Conservation (phyloP, 768 basidiomycete species). For the Infundibulicybe gibba region DNA sequence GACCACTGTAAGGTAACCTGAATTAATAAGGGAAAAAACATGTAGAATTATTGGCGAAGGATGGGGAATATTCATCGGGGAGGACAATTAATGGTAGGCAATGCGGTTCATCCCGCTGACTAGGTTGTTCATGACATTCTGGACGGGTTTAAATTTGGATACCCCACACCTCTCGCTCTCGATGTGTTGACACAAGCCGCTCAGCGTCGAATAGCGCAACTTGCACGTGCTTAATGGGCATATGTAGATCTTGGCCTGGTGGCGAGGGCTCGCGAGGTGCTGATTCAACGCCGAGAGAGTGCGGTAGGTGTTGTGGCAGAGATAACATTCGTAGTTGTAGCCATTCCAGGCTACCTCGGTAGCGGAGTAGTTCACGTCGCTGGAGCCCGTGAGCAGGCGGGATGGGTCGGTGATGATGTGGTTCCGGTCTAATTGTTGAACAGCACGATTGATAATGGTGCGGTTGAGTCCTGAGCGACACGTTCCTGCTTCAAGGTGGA, state of each 20-base stretch:
- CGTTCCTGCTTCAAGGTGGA: constrained; percentile 60
- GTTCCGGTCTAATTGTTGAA: constrained; percentile 38
- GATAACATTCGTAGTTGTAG: constrained; percentile 53
- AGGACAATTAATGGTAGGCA: constrained; percentile 2
- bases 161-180: constrained; percentile 63
- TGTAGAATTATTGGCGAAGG: too few relatives aligned
- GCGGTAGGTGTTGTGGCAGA: constrained; percentile 46
- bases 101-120: constrained; percentile 19
- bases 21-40: too few relatives aligned
- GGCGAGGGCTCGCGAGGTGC: constrained; percentile 62
- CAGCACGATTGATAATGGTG: constrained; percentile 34
- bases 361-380: constrained; percentile 24
- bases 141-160: constrained; percentile 38
- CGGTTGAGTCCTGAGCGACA: constrained; percentile 48
- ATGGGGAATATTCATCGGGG: neutral
- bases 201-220: constrained; percentile 44
- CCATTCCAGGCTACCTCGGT: constrained; percentile 40
- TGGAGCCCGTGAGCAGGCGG: constrained; percentile 39
- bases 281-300: constrained; percentile 47
- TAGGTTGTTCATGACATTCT: constrained; percentile 32
- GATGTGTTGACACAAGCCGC: constrained; percentile 60
- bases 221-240: constrained; percentile 50
- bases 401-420: constrained; percentile 54
- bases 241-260: constrained; percentile 47
- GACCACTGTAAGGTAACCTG: too few relatives aligned